Percentiles rank a stretch among this genome's conserved stretches.
Evolutionary conservation across 768 basidiomycete species (phyloP).

Genomic region (Hericium erinaceus): DNA sequence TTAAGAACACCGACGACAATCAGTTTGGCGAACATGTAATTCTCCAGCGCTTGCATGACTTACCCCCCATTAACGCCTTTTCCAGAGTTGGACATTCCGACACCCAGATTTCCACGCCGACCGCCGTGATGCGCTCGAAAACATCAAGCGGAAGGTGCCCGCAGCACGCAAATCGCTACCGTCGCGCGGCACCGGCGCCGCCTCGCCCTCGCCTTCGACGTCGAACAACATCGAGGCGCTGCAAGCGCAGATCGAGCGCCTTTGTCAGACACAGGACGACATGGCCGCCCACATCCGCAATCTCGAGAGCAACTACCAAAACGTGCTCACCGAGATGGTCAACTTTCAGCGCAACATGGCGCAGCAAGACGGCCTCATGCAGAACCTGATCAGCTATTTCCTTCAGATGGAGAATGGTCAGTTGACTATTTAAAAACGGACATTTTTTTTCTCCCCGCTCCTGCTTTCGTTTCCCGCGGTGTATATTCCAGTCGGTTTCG

Average conservation of each 20-base stretch:
- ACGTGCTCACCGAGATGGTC: conserved; percentile 63
- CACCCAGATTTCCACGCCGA: conserved; percentile 45
- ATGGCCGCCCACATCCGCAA: conserved; percentile 44
- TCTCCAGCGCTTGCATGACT: background rate
- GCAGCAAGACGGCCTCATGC: conserved; percentile 79
- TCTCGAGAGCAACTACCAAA: conserved; percentile 57
- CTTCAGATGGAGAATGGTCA: conserved; percentile 57
- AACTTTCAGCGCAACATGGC: conserved; percentile 67
- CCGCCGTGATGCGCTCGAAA: conserved; percentile 46
- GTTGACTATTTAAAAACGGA: conserved; percentile 21
- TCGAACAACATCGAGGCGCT: conserved; percentile 25
- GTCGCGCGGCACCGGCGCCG: conserved; percentile 12
- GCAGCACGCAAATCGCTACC: conserved; percentile 25
- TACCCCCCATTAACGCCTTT: conserved; percentile 1
- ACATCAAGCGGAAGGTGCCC: conserved; percentile 55
- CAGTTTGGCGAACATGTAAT: conserved; percentile 54
- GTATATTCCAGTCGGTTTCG: background rate
- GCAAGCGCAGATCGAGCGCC: conserved; percentile 40
- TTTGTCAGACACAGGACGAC: conserved; percentile 39
- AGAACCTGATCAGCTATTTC: conserved; percentile 74
- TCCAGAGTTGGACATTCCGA: conserved; percentile 40
- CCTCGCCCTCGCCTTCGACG: conserved; percentile 21
- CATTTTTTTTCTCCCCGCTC: background rate
- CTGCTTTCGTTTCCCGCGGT: conserved; percentile 16
- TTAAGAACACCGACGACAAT: conserved; percentile 81